Evolutionary conservation across 148 eudicot species (phyloP).

Genomic region (Vaccinium vitisidaea): DNA sequence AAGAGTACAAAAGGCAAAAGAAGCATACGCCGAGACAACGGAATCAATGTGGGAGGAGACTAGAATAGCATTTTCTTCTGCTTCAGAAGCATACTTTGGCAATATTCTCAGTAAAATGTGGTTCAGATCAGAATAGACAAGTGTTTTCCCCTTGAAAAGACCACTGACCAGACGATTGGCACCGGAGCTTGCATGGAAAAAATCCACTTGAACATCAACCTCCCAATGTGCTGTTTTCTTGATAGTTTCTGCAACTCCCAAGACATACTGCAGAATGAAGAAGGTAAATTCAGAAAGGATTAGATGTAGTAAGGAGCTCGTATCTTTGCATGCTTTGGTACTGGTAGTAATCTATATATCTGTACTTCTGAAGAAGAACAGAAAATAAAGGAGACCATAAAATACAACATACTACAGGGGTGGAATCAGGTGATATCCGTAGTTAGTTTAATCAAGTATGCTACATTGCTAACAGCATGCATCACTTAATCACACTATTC

Average conservation of each 20-base stretch:
- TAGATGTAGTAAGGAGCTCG: not conserved
- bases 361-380: not conserved
- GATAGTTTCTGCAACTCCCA: constrained; percentile 53
- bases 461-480: not conserved
- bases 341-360: not conserved
- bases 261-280: constrained; percentile 64
- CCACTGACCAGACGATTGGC: constrained; percentile 72
- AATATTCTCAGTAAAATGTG: constrained; percentile 72
- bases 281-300: not conserved
- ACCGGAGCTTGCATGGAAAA: constrained; percentile 72
- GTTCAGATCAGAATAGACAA: constrained; percentile 80
- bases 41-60: constrained; percentile 94
- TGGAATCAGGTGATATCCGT: not conserved
- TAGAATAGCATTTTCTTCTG: constrained; percentile 68
- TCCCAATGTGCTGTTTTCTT: constrained; percentile 82
- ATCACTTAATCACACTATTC: too few relatives aligned
- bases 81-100: constrained; percentile 77
- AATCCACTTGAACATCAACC: constrained; percentile 87
- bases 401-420: not conserved
- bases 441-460: not conserved
- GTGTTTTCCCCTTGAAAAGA: constrained; percentile 71
- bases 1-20: constrained; percentile 11
- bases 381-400: not conserved
- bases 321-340: not conserved
- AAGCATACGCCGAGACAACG: constrained; percentile 71